Evolutionary conservation across 331 rosid genomes (phyloP), one percentile per base, ranked within the genome.

Genomic region (Quercus tomentella): DNA sequence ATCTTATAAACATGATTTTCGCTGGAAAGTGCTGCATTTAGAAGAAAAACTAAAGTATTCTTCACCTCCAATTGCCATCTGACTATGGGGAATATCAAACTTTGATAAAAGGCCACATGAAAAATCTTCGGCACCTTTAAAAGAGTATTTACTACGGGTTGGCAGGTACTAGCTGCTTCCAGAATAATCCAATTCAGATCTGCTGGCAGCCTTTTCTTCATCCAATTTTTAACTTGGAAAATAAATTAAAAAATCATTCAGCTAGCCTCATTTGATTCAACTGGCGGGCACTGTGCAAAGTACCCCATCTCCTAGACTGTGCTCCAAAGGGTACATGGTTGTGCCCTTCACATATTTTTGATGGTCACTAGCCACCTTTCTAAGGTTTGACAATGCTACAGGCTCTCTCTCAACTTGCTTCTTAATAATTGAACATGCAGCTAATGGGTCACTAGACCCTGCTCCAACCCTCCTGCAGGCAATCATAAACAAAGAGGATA

Each of bases 241-340:
- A 18, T 20, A 25, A 60, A 25, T 18, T 65, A 63, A 41, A 55
- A 65, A 35, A 20, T 23, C 66, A 81, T 8, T 61, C 75, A 51
- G 78, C 20, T 75, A 63, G 77, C 61, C 56, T 9, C 9, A 80
- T 31, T 33, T 7, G 45, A 80, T 63, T 86, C 82, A 86, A 75
- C 71, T 80, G 51, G 79, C 68, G 58, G 91, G 92, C 76, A 88
- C 90, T 55, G 95, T 87, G 91, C 99, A 95, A 60, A 95, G 92
- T 85, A 81, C 77, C 56, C 96, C 94, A 68, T 88, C 91, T 74
- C 89, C 86, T 28, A 81, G 89, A 86, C 82, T 90, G 80, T 83
- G 97, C 87, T 91, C 97, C 84, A 91, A 75, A 77, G 99, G 99
- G 78, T 95, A 95, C 93, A 93, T 81, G 81, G 93, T 91, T 83